These are phyloP conservation scores for Trichoderma parareesei DNA, from an alignment of 495 filamentous ascomycete genomes.

Conservation along the genomic window DNA sequence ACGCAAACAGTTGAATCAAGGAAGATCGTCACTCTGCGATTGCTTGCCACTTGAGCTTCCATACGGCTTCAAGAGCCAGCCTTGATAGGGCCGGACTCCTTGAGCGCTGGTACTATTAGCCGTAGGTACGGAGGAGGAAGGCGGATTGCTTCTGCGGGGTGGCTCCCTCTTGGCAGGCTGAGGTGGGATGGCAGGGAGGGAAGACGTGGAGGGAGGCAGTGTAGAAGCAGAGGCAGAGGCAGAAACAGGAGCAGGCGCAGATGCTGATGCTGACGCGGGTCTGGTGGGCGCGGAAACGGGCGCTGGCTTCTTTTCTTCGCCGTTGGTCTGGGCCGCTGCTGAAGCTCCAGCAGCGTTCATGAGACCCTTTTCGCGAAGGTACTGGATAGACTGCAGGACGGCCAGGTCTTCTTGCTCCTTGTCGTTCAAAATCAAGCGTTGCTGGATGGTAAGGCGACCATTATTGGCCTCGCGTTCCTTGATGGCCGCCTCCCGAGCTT, in stretches of 20 bases:
- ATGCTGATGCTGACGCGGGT: not conserved
- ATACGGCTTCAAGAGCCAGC: conserved; percentile 11
- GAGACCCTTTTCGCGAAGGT: conserved; percentile 37
- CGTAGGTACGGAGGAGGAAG: conserved; percentile 9
- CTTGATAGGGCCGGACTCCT: conserved; percentile 6
- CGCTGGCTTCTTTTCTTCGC: conserved; percentile 12
- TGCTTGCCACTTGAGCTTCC: conserved; percentile 9
- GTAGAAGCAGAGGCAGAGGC: not conserved
- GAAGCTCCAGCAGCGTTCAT: conserved; percentile 17
- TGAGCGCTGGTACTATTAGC: conserved; percentile 2
- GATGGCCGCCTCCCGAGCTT: conserved; percentile 44
- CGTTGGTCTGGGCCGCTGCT: not conserved
- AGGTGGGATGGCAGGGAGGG: conserved; percentile 15
- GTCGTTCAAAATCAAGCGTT: conserved; percentile 48
- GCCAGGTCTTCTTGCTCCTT: conserved; percentile 50
- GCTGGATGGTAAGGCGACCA: conserved; percentile 47
- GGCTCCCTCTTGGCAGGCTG: conserved; percentile 19
- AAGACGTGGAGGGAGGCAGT: conserved; percentile 5
- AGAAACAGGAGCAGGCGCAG: not conserved
- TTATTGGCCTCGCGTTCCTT: conserved; percentile 44
- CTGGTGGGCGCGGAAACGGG: not conserved
- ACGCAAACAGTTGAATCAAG: conserved; percentile 1
- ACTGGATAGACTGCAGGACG: conserved; percentile 45
- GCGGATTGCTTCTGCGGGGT: conserved; percentile 1
- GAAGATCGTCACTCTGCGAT: conserved; percentile 8